phyloP scores from a whole-genome alignment of 2,329 filamentous ascomycete genomes.

The Endocalyx cinctus region DNA sequence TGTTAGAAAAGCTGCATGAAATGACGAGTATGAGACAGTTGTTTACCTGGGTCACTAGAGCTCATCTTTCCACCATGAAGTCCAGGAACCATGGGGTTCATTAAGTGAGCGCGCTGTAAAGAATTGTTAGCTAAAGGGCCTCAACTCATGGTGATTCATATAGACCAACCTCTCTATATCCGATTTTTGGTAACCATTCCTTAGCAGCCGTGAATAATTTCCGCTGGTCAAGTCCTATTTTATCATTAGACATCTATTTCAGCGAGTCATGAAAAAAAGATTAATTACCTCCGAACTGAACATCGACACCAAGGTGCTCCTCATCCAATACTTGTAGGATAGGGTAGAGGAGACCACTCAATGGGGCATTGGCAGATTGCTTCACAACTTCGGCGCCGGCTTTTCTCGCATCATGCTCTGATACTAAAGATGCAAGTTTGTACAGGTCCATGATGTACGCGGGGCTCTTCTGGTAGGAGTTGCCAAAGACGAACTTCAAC shows the following conservation, averaged over 20 bases:
- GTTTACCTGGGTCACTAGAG: slow-evolving; percentile 48
- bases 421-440: slow-evolving; percentile 71
- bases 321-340: slow-evolving; percentile 90
- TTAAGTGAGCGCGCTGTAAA: slow-evolving; percentile 61
- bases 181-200: slow-evolving; percentile 79
- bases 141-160: neutral
- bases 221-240: slow-evolving; percentile 64
- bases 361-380: slow-evolving; percentile 71
- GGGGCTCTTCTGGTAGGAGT: slow-evolving; percentile 68
- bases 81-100: slow-evolving; percentile 88
- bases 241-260: neutral
- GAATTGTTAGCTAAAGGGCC: slow-evolving; percentile 3
- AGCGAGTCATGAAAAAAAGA: no score
- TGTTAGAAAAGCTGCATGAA: slow-evolving; percentile 1
- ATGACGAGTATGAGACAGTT: slow-evolving; percentile 21
- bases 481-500: slow-evolving; percentile 80
- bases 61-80: slow-evolving; percentile 82
- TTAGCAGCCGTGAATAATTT: slow-evolving; percentile 86
- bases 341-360: slow-evolving; percentile 76
- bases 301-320: slow-evolving; percentile 81
- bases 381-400: slow-evolving; percentile 94
- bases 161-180: slow-evolving; percentile 56
- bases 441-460: slow-evolving; percentile 88
- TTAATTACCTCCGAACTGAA: slow-evolving; percentile 68
- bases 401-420: slow-evolving; percentile 60